Conservation (phyloP, 2,329 filamentous ascomycete genomes). For the Cladosporium cucumerinum region DNA sequence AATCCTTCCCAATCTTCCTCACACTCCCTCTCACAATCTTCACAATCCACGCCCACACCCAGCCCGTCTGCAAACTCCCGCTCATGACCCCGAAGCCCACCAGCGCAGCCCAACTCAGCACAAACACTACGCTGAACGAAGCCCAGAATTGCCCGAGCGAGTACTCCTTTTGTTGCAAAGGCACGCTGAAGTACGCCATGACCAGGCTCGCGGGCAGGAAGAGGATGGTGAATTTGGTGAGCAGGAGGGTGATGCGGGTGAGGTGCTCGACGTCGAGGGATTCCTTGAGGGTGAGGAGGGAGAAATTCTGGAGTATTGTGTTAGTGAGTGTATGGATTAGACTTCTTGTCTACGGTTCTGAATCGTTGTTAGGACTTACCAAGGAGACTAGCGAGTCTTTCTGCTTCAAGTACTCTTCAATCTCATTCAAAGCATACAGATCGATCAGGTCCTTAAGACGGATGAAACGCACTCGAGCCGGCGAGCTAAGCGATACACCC, state of each 20-base stretch:
- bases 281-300: slow-evolving; percentile 72
- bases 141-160: slow-evolving; percentile 64
- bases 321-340: background rate
- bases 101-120: slow-evolving; percentile 56
- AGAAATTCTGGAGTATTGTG: slow-evolving; percentile 61
- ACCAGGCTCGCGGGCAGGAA: slow-evolving; percentile 73
- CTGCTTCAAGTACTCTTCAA: slow-evolving; percentile 63
- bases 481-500: slow-evolving; percentile 45
- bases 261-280: slow-evolving; percentile 68
- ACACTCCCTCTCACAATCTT: slow-evolving; percentile 16
- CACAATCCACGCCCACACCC: slow-evolving; percentile 20
- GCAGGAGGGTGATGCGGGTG: slow-evolving; percentile 66
- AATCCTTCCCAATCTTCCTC: slow-evolving; percentile 10
- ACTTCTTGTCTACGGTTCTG: too few species aligned
- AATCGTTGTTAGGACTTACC: slow-evolving; percentile 43
- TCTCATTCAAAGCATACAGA: slow-evolving; percentile 60
- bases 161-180: slow-evolving; percentile 61
- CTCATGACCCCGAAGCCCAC: slow-evolving; percentile 57
- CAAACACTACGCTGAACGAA: slow-evolving; percentile 61
- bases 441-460: slow-evolving; percentile 58
- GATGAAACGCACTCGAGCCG: slow-evolving; percentile 57
- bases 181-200: slow-evolving; percentile 70
- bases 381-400: slow-evolving; percentile 68
- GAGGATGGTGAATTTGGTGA: slow-evolving; percentile 71
- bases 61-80: slow-evolving; percentile 49